Percentiles rank a stretch among this genome's conserved stretches.
These are phyloP conservation scores for Pisolithus microcarpus DNA, from an alignment of 768 basidiomycete genomes.

Conservation along the genomic window DNA sequence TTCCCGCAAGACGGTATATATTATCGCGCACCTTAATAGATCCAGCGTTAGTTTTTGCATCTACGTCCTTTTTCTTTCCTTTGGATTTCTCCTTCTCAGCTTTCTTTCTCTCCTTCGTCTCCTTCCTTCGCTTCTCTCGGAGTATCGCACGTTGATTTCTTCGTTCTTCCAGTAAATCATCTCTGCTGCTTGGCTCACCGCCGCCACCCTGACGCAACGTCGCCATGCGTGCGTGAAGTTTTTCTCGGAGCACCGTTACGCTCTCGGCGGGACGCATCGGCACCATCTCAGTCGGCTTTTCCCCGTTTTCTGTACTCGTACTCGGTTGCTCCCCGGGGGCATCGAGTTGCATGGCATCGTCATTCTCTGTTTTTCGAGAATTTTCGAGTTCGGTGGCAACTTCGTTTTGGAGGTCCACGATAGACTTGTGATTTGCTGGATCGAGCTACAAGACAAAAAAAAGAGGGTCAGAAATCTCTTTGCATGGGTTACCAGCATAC, in stretches of 20 bases:
- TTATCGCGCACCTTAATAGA: constrained; percentile 44
- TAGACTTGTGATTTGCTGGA: constrained; percentile 79
- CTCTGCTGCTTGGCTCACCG: constrained; percentile 54
- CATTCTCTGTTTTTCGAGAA: constrained; percentile 10
- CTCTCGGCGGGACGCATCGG: constrained; percentile 63
- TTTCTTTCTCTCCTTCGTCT: constrained; percentile 76
- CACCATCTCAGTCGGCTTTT: constrained; percentile 30
- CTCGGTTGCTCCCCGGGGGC: constrained; percentile 25
- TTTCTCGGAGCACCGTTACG: constrained; percentile 58
- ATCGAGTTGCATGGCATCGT: constrained; percentile 21
- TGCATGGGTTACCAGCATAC: background rate
- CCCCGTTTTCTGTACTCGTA: constrained; percentile 18
- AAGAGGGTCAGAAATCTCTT: background rate
- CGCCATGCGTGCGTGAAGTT: constrained; percentile 69
- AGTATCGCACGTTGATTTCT: constrained; percentile 70
- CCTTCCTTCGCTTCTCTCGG: constrained; percentile 78
- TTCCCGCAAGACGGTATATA: too few species aligned
- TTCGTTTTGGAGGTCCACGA: constrained; percentile 68
- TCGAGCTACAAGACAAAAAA: constrained; percentile 66
- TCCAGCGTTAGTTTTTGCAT: constrained; percentile 31
- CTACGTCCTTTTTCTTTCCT: constrained; percentile 40
- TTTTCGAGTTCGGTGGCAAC: constrained; percentile 26
- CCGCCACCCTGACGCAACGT: constrained; percentile 46
- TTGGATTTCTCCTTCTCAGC: constrained; percentile 49
- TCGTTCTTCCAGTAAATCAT: constrained; percentile 78